Conservation (phyloP, 768 basidiomycete species). For the Neoboletus subvelutipes region DNA sequence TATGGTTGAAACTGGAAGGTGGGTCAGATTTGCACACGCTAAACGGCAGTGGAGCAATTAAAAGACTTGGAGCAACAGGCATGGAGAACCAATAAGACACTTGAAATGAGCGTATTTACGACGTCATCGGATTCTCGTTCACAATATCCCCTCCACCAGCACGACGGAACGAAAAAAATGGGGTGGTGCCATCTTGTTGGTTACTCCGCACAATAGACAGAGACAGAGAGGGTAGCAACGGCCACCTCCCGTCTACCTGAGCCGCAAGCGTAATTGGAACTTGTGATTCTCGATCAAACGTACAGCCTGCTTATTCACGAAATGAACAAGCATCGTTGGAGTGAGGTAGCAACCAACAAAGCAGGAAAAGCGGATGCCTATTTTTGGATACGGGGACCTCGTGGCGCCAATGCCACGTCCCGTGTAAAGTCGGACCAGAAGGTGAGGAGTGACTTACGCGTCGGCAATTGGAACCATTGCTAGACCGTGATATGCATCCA, state of each 20-base stretch:
- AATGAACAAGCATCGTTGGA: conserved; percentile 16
- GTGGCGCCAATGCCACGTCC: conserved; percentile 17
- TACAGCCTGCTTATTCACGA: conserved; percentile 10
- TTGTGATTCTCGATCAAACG: conserved; percentile 20
- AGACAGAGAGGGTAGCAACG: conserved; percentile 19
- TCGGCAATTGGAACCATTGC: conserved; percentile 87
- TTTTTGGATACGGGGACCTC: conserved; percentile 14
- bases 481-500: conserved; percentile 78
- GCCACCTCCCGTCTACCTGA: conserved; percentile 14
- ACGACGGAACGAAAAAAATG: background rate
- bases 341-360: conserved; percentile 13
- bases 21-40: conserved; percentile 15
- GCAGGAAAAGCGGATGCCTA: conserved; percentile 4
- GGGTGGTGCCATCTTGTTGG: conserved; percentile 3
- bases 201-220: conserved; percentile 11
- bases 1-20: conserved; percentile 66
- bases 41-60: background rate
- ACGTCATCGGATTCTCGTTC: background rate
- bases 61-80: background rate
- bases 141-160: background rate
- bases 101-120: background rate
- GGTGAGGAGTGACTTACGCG: conserved; percentile 47
- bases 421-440: conserved; percentile 5
- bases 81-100: background rate
- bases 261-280: conserved; percentile 9